Evolutionary conservation across 148 eudicot species (phyloP), one percentile per base, ranked within the genome.

Genomic region (Arbutus unedo): DNA sequence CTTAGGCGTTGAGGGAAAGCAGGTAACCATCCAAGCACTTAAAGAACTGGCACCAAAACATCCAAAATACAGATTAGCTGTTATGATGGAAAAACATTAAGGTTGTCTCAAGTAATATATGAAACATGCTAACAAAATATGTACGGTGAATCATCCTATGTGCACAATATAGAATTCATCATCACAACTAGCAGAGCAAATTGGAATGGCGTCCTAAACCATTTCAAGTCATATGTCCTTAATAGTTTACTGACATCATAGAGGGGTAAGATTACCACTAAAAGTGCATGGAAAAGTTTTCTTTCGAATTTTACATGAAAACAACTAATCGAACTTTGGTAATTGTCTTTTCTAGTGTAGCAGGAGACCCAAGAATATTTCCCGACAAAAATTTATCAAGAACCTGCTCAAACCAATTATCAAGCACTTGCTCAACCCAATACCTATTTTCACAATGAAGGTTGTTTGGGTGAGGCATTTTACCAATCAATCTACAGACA

Each of bases 1-100:
- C 76, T 81, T 74, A 13, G 98, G 98, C 0, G 98, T 89, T 31
- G 98, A 93, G 15, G 96, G 98, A 84, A 82, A 95, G 87, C 98
- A 94, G 47, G 71, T 51, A 77, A 86, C 91, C 98, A 93, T 93
- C 82, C 83, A 54, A 82, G 59, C 75, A 50, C 59, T 72, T 47
- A 11, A 76, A 76, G 41, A 49, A 23, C 44, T 51, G 44, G 8
- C 18, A 51, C 19, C 44, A 76, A 76, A 76, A 76, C 59, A 21
- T 23, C 18, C 31, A 41, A 13, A 11, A 74, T 74, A 2, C n/a
- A 50, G 3, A 4, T 75, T 11, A 75, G 44, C 6, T 75, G 53
- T 74, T 74, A 21, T 51, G 7, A 51, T 25, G 79, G n/a, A 25
- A 50, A 75, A 74, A 11, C 57, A 50, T 50, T 23, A 76, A 50